phyloP scores from a whole-genome alignment of 345 rosid species.

The Eucalyptus sp. region DNA sequence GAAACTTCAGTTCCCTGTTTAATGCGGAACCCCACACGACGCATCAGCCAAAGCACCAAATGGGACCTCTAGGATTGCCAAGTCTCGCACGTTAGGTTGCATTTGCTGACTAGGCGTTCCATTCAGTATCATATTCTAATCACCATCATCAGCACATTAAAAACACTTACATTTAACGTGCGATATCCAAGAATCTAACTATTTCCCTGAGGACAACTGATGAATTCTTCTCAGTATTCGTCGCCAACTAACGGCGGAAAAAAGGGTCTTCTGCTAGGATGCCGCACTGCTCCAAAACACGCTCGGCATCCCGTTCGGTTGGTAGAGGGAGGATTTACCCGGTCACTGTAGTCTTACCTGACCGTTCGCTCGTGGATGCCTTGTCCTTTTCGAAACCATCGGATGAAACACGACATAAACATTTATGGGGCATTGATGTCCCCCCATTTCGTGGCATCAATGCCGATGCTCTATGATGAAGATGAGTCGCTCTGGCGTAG shows the following conservation, averaged over 20 bases:
- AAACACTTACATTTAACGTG: neutral
- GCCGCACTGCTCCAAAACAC: neutral
- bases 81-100: neutral
- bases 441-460: neutral
- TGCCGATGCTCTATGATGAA: neutral
- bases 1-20: neutral
- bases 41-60: neutral
- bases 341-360: neutral
- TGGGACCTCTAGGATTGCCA: neutral
- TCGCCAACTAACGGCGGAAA: neutral
- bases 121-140: neutral
- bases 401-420: neutral
- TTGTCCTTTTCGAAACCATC: neutral
- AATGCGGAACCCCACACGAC: neutral
- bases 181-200: neutral
- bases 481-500: neutral
- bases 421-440: neutral
- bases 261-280: neutral
- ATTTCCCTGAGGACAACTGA: neutral
- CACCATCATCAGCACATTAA: neutral
- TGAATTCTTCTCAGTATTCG: neutral
- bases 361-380: neutral
- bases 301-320: neutral
- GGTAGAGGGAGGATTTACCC: neutral
- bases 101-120: neutral